Percentiles rank a stretch among this genome's conserved stretches.
Evolutionary conservation across 768 basidiomycete species (phyloP).

Genomic region (Pleurotus ostreatus): DNA sequence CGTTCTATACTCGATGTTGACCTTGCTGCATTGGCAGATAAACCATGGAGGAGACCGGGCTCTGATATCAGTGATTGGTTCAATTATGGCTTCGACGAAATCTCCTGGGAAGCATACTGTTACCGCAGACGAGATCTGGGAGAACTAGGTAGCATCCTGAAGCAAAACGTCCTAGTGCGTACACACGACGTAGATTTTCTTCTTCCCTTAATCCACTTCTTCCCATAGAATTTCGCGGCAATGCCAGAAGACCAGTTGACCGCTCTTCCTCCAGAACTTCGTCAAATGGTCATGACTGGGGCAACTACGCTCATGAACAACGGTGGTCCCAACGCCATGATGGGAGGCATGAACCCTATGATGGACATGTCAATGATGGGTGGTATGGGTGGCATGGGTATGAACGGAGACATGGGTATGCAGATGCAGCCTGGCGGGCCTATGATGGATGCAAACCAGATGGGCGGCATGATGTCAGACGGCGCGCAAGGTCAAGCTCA

Average conservation of each 20-base stretch:
- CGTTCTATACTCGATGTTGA: slow-evolving; percentile 86
- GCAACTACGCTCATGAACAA: slow-evolving; percentile 74
- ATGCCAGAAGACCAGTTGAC: slow-evolving; percentile 81
- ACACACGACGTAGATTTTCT: background rate
- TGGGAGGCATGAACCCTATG: slow-evolving; percentile 48
- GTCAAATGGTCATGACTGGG: slow-evolving; percentile 85
- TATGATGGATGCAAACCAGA: slow-evolving; percentile 44
- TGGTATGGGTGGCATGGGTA: slow-evolving; percentile 35
- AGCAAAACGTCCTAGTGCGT: slow-evolving; percentile 78
- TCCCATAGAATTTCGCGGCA: slow-evolving; percentile 65
- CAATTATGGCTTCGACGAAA: slow-evolving; percentile 98
- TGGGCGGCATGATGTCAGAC: slow-evolving; percentile 34
- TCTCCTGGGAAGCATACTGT: slow-evolving; percentile 91
- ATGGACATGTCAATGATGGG: slow-evolving; percentile 72
- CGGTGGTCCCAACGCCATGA: slow-evolving; percentile 45
- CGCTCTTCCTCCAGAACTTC: slow-evolving; percentile 74
- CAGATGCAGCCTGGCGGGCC: slow-evolving; percentile 28
- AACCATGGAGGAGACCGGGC: slow-evolving; percentile 90
- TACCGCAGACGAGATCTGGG: slow-evolving; percentile 79
- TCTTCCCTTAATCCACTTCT: slow-evolving; percentile 8
- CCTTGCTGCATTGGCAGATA: slow-evolving; percentile 66
- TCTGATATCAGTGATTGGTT: slow-evolving; percentile 97
- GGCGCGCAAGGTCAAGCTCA: slow-evolving; percentile 27
- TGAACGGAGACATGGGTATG: slow-evolving; percentile 68
- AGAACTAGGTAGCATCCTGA: slow-evolving; percentile 75